A percentile compares a stretch with the other conserved stretches of the same genome.
These are phyloP conservation scores for Bacidia gigantensis DNA, from an alignment of 495 filamentous ascomycete genomes.

Conservation along the genomic window DNA sequence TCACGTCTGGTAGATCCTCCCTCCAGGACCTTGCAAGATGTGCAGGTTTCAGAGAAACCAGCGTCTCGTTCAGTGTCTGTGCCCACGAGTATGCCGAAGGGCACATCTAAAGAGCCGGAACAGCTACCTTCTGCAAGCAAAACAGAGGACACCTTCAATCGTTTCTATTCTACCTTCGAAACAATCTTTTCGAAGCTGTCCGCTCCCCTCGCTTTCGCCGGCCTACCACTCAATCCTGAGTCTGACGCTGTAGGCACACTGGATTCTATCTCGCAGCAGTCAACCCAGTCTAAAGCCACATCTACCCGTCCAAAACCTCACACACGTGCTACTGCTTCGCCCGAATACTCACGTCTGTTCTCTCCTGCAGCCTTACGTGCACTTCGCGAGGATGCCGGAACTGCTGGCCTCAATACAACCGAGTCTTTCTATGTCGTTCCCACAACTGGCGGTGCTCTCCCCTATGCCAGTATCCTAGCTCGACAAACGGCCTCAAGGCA, in stretches of 20 bases:
- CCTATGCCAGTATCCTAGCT: slow-evolving; percentile 75
- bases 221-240: slow-evolving; percentile 59
- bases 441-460: slow-evolving; percentile 71
- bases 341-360: slow-evolving; percentile 63
- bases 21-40: slow-evolving; percentile 10
- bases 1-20: slow-evolving; percentile 27
- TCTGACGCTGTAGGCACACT: slow-evolving; percentile 24
- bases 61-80: slow-evolving; percentile 7
- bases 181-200: slow-evolving; percentile 71
- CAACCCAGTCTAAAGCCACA: slow-evolving; percentile 28
- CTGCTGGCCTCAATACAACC: slow-evolving; percentile 36
- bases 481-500: slow-evolving; percentile 49
- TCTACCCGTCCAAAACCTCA: slow-evolving; percentile 21
- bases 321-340: slow-evolving; percentile 37
- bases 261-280: slow-evolving; percentile 15
- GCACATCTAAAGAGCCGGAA: neutral
- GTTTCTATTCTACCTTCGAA: slow-evolving; percentile 83
- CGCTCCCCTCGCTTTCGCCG: slow-evolving; percentile 80
- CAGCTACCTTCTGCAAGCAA: slow-evolving; percentile 14
- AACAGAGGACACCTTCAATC: slow-evolving; percentile 69
- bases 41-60: slow-evolving; percentile 9
- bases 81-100: neutral
- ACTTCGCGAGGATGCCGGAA: slow-evolving; percentile 37
- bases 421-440: slow-evolving; percentile 96
- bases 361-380: slow-evolving; percentile 69